These are phyloP conservation scores for Coleophoma cylindrospora DNA, from an alignment of 2,329 filamentous ascomycete species.

Conservation along the genomic window DNA sequence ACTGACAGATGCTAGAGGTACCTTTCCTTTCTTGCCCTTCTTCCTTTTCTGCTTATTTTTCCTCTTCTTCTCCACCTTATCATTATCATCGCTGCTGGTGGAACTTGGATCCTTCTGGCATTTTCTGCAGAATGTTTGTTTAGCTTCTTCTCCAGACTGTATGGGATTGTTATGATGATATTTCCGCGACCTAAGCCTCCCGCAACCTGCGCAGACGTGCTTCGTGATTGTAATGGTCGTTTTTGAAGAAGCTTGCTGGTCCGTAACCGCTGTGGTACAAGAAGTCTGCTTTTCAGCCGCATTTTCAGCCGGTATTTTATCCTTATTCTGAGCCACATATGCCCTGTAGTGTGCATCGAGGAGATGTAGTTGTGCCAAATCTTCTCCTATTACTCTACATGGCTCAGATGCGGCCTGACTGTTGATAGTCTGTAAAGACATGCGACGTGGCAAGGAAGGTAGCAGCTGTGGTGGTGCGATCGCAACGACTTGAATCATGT, in stretches of 20 bases:
- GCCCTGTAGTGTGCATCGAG: too few species aligned
- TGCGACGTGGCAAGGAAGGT: too few species aligned
- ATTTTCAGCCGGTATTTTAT: not conserved
- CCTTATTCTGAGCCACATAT: not conserved
- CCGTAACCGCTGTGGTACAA: too few species aligned
- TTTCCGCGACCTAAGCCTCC: constrained; percentile 31
- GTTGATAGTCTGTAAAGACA: too few species aligned
- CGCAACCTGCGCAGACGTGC: constrained; percentile 38
- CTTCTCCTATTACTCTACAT: too few species aligned
- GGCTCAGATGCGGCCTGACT: too few species aligned
- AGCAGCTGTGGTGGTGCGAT: too few species aligned
- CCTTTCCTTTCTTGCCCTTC: not conserved
- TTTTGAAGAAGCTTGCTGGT: constrained; percentile 10
- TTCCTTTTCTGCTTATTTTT: constrained; percentile 5
- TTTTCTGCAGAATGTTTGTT: constrained; percentile 29
- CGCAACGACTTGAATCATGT: too few species aligned
- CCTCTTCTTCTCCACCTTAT: constrained; percentile 1
- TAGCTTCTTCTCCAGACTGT: constrained; percentile 24
- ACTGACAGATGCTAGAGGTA: not conserved
- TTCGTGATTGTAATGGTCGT: constrained; percentile 27
- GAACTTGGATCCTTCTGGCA: constrained; percentile 28
- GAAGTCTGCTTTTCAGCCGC: not conserved
- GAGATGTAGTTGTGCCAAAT: too few species aligned
- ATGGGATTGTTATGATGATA: constrained; percentile 33
- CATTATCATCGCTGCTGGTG: constrained; percentile 12